Conservation (phyloP, 495 filamentous ascomycete genomes). For the Xylaria grammica region DNA sequence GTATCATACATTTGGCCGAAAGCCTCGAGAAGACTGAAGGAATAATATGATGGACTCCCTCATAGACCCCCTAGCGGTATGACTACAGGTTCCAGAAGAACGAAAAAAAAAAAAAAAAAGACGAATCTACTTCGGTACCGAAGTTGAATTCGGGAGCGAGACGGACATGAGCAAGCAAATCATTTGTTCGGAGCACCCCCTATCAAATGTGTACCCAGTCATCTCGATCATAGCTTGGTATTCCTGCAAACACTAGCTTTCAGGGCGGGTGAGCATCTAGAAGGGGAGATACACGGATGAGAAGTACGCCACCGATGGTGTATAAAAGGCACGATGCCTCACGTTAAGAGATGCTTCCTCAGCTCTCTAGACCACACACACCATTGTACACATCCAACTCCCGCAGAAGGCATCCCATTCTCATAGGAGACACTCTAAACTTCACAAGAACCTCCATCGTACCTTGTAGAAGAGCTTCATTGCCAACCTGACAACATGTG, state of each 20-base stretch:
- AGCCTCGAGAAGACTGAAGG: neutral
- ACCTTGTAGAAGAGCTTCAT: neutral
- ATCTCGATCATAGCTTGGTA: neutral
- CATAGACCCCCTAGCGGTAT: neutral
- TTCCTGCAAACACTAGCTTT: neutral
- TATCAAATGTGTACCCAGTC: neutral
- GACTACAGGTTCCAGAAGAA: no score
- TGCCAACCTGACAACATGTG: conserved; percentile 5
- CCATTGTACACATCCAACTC: neutral
- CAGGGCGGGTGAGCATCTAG: neutral
- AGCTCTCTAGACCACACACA: neutral
- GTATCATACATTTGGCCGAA: neutral
- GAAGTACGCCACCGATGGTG: neutral
- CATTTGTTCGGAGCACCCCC: neutral
- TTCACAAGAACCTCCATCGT: neutral
- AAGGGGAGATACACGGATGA: neutral
- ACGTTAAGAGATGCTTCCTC: neutral
- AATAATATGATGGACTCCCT: neutral
- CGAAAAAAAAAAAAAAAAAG: no score
- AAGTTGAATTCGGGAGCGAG: neutral
- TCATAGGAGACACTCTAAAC: neutral
- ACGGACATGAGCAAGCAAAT: neutral
- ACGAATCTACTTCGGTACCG: neutral
- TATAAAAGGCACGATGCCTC: conserved; percentile 2
- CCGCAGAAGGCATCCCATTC: neutral